A percentile compares a stretch with the other conserved stretches of the same genome.
phyloP scores from a whole-genome alignment of 345 rosid species.

The Populus deltoides region DNA sequence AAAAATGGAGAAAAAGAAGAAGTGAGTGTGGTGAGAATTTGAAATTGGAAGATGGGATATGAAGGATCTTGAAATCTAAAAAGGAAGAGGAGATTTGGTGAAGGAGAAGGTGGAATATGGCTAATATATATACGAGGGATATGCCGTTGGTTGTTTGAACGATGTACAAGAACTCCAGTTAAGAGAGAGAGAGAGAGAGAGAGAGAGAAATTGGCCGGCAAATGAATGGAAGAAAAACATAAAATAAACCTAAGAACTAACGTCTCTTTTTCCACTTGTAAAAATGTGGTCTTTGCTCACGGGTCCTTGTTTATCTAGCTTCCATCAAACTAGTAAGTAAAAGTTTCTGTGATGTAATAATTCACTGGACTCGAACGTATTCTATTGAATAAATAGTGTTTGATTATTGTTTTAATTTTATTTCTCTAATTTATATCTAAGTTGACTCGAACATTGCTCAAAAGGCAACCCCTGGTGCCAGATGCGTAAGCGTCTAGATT shows the following conservation, averaged over 20 bases:
- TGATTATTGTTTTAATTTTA: no score
- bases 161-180: not conserved
- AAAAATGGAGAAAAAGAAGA: not conserved
- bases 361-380: no score
- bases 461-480: not conserved
- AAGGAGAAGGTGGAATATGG: not conserved
- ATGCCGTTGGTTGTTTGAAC: not conserved
- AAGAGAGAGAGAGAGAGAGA: not conserved
- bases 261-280: conserved; percentile 10
- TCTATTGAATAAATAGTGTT: no score
- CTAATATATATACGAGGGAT: not conserved
- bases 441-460: no score
- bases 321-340: no score
- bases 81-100: not conserved
- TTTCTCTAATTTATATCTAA: no score
- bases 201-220: not conserved
- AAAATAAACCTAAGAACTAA: conserved; percentile 4
- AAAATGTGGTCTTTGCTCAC: no score
- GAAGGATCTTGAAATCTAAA: not conserved
- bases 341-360: no score
- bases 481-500: not conserved
- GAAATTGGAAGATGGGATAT: not conserved
- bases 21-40: not conserved
- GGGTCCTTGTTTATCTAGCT: no score
- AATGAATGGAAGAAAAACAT: not conserved